Evolutionary conservation across 768 basidiomycete species (phyloP).

Genomic region (Mycena floridula): DNA sequence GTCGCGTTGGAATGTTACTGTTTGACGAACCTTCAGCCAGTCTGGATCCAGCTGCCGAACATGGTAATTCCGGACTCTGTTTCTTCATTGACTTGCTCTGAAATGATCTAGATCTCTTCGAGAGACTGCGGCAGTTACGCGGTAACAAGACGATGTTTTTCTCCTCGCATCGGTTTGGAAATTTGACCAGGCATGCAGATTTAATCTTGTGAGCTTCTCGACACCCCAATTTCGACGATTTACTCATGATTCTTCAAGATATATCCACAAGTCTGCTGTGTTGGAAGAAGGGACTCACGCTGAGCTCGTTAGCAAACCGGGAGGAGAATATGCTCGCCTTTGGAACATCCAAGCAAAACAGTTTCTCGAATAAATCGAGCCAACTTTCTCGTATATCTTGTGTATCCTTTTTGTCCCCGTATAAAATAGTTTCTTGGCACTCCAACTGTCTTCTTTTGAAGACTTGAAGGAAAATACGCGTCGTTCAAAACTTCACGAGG

Average conservation of each 20-base stretch:
- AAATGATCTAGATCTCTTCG: slow-evolving; percentile 48
- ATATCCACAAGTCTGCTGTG: slow-evolving; percentile 58
- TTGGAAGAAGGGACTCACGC: slow-evolving; percentile 66
- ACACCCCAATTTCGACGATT: slow-evolving; percentile 2
- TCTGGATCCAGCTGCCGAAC: slow-evolving; percentile 71
- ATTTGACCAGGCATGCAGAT: slow-evolving; percentile 66
- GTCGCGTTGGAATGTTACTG: slow-evolving; percentile 50
- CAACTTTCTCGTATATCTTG: too few relatives aligned
- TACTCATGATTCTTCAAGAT: slow-evolving; percentile 18
- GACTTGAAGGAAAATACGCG: too few relatives aligned
- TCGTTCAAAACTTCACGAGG: too few relatives aligned
- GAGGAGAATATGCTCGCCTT: slow-evolving; percentile 42
- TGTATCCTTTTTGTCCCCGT: too few relatives aligned
- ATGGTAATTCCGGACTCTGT: slow-evolving; percentile 31
- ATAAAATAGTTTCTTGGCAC: too few relatives aligned
- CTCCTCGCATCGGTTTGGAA: slow-evolving; percentile 70
- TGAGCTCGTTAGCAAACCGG: slow-evolving; percentile 39
- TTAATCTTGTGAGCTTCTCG: slow-evolving; percentile 46
- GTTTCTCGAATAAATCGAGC: slow-evolving; percentile 45
- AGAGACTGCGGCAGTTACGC: slow-evolving; percentile 56
- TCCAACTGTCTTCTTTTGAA: too few relatives aligned
- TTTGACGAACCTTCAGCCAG: slow-evolving; percentile 74
- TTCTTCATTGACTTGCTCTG: neutral
- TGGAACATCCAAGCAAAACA: slow-evolving; percentile 38
- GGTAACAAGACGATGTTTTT: slow-evolving; percentile 82